phyloP scores from a whole-genome alignment of 2,329 filamentous ascomycete species.

The Penicillium palitans region DNA sequence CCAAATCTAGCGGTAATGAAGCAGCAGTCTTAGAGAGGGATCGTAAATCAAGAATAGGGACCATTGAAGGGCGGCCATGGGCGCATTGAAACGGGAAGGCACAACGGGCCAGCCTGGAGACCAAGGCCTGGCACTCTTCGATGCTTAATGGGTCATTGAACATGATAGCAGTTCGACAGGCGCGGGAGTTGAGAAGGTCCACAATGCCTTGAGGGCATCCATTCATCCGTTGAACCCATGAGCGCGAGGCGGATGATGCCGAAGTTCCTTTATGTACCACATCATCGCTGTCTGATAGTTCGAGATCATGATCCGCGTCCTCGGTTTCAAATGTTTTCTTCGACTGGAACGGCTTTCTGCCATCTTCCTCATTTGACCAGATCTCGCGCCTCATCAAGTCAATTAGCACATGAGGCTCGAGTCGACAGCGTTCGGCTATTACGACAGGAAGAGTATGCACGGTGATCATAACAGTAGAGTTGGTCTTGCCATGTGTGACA shows the following conservation, averaged over 20 bases:
- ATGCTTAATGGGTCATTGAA: conserved; percentile 48
- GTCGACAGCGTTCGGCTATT: conserved; percentile 73
- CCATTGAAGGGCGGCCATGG: conserved; percentile 52
- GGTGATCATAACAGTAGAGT: conserved; percentile 36
- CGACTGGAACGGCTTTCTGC: conserved; percentile 11
- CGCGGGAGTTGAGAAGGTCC: conserved; percentile 57
- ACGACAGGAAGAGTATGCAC: conserved; percentile 66
- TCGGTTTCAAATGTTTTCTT: conserved; percentile 5
- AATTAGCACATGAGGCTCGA: conserved; percentile 70
- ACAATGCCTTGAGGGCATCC: conserved; percentile 73
- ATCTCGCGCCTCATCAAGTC: conserved; percentile 73
- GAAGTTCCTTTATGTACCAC: not conserved
- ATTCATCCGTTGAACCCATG: conserved; percentile 64
- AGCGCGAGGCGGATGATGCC: not conserved
- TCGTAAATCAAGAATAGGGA: conserved; percentile 44
- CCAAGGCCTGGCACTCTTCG: conserved; percentile 42
- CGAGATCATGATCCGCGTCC: not conserved
- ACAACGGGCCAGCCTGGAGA: conserved; percentile 42
- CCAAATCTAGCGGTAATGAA: not conserved
- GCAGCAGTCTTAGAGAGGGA: not conserved
- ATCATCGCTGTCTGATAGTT: not conserved
- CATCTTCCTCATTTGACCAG: conserved; percentile 62
- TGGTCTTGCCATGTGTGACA: conserved; percentile 39
- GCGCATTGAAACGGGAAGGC: conserved; percentile 53
- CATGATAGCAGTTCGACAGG: conserved; percentile 53